These are phyloP conservation scores for Xylaria sp. DNA, from an alignment of 2,329 filamentous ascomycete species.

Conservation along the genomic window DNA sequence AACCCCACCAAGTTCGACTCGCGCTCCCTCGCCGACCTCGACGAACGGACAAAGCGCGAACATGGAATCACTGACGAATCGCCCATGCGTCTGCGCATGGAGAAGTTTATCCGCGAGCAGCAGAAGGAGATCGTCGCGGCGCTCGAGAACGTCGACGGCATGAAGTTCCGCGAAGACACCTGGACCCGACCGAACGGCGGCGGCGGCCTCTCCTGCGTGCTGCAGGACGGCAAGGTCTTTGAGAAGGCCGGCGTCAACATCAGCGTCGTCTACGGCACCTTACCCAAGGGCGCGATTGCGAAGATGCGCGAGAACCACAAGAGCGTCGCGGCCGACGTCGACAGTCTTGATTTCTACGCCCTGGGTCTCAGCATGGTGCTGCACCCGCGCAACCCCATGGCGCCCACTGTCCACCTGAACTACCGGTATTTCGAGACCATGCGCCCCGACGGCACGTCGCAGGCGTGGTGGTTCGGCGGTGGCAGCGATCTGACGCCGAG, in stretches of 20 bases:
- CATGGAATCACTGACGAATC: constrained; percentile 68
- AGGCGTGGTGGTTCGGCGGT: constrained; percentile 97
- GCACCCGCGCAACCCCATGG: constrained; percentile 93
- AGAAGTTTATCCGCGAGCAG: constrained; percentile 89
- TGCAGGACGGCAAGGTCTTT: constrained; percentile 95
- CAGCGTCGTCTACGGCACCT: constrained; percentile 86
- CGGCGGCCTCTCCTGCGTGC: constrained; percentile 87
- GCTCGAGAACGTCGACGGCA: constrained; percentile 78
- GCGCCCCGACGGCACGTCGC: constrained; percentile 70
- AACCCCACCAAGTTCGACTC: constrained; percentile 49
- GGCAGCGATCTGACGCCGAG: constrained; percentile 88
- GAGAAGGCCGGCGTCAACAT: constrained; percentile 97
- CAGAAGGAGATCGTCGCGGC: constrained; percentile 82
- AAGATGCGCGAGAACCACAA: constrained; percentile 96
- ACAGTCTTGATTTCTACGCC: constrained; percentile 89
- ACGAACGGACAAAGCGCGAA: constrained; percentile 74
- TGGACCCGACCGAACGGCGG: constrained; percentile 87
- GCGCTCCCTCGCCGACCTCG: constrained; percentile 76
- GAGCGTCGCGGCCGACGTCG: constrained; percentile 64
- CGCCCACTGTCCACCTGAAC: constrained; percentile 94
- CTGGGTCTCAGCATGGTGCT: constrained; percentile 88
- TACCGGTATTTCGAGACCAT: constrained; percentile 98
- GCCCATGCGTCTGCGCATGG: constrained; percentile 97
- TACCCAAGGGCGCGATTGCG: constrained; percentile 79
- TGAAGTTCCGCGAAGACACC: constrained; percentile 73